These are phyloP conservation scores for Fragaria nilgerrensis DNA, from an alignment of 306 rosid genomes.

Conservation along the genomic window DNA sequence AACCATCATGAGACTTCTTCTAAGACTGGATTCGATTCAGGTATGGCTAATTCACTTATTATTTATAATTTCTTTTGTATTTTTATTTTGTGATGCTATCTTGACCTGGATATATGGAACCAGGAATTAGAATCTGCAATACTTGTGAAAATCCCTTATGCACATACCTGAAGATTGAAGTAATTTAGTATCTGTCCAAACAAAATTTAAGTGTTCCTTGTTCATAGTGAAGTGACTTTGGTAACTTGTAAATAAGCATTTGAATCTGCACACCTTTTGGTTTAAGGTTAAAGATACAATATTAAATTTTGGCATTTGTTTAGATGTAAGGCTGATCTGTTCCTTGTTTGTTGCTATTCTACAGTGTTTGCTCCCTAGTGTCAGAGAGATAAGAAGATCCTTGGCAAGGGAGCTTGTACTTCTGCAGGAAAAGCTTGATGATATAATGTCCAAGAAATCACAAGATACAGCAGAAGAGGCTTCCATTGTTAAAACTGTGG, in stretches of 20 bases:
- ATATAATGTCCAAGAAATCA: constrained; percentile 21
- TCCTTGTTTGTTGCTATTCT: neutral
- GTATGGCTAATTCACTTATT: constrained; percentile 26
- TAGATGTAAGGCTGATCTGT: neutral
- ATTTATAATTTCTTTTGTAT: neutral
- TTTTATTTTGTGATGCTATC: neutral
- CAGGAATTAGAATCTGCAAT: neutral
- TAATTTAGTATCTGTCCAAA: neutral
- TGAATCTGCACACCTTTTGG: neutral
- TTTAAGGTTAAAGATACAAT: neutral
- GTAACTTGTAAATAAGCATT: neutral
- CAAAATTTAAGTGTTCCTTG: neutral
- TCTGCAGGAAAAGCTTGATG: constrained; percentile 74
- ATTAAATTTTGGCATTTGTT: neutral
- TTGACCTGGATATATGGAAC: neutral
- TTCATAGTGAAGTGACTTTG: neutral
- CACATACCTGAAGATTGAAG: neutral
- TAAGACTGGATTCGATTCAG: constrained; percentile 76
- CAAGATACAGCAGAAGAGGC: constrained; percentile 22
- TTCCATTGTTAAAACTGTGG: constrained; percentile 2
- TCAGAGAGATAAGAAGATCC: constrained; percentile 73
- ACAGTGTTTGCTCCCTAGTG: constrained; percentile 67
- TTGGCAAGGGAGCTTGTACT: constrained; percentile 72
- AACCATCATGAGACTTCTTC: constrained; percentile 68
- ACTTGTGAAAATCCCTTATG: neutral